Conservation (phyloP, 2,329 filamentous ascomycete species). For the Didymella keratinophila region DNA sequence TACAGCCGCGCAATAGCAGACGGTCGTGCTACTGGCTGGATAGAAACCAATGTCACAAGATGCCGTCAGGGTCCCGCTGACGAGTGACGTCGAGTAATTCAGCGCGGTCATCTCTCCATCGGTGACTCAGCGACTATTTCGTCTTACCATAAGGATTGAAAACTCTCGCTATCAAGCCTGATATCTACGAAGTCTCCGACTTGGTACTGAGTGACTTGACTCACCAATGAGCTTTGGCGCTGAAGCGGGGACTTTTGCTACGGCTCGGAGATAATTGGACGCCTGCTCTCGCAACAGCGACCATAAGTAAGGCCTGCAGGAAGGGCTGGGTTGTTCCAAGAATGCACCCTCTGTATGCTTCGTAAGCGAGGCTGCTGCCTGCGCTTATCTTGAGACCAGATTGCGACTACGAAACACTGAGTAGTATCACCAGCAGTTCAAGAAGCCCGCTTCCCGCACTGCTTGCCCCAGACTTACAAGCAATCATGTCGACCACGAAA, state of each 20-base stretch:
- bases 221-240: not conserved
- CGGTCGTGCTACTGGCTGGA: not conserved
- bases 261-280: not conserved
- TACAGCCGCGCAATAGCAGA: not conserved
- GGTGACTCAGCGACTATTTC: not conserved
- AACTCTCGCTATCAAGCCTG: too few species aligned
- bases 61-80: not conserved
- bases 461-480: not conserved
- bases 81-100: not conserved
- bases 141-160: not conserved
- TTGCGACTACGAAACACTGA: not conserved
- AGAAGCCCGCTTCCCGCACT: not conserved
- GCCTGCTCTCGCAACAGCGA: not conserved
- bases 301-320: not conserved
- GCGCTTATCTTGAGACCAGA: not conserved
- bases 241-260: not conserved
- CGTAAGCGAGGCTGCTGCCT: slow-evolving; percentile 16
- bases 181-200: not conserved
- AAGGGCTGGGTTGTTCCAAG: not conserved
- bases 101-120: not conserved
- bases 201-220: too few species aligned
- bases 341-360: not conserved
- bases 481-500: slow-evolving; percentile 31
- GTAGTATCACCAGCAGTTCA: not conserved
- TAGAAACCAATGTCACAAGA: not conserved